These are phyloP conservation scores for Hydrangea macrophylla DNA, from an alignment of 148 eudicot species.

Conservation along the genomic window DNA sequence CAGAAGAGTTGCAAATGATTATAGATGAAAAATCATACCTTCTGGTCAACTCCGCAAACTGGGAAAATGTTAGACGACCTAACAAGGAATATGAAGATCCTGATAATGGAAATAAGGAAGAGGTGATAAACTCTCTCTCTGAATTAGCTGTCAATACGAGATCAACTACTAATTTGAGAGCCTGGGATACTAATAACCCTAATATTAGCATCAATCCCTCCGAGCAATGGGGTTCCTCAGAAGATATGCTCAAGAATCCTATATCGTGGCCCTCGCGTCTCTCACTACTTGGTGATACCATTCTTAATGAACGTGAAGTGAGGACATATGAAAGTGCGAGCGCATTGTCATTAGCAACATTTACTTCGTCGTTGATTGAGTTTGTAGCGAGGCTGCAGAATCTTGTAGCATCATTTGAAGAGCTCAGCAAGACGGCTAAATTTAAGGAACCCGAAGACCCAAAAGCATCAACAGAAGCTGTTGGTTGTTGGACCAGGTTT, in stretches of 20 bases:
- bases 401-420: constrained; percentile 20
- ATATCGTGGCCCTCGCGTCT: constrained; percentile 23
- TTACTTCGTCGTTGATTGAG: constrained; percentile 17
- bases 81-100: constrained; percentile 10
- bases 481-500: constrained; percentile 6
- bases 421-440: constrained; percentile 17
- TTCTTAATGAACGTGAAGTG: constrained; percentile 16
- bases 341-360: constrained; percentile 16
- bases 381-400: constrained; percentile 22
- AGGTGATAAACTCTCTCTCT: neutral
- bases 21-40: constrained; percentile 25
- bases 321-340: constrained; percentile 23
- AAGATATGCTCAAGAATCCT: constrained; percentile 1
- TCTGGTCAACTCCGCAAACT: constrained; percentile 7
- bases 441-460: constrained; percentile 11
- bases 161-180: neutral
- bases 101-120: neutral
- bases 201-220: neutral
- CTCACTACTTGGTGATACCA: constrained; percentile 6
- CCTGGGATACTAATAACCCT: neutral
- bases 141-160: neutral
- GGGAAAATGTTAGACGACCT: constrained; percentile 10
- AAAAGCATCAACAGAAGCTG: neutral
- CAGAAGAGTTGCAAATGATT: constrained; percentile 24
- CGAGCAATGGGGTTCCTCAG: neutral